Evolutionary conservation across 2,329 filamentous ascomycete species (phyloP).

Genomic region (Colletotrichum horii): DNA sequence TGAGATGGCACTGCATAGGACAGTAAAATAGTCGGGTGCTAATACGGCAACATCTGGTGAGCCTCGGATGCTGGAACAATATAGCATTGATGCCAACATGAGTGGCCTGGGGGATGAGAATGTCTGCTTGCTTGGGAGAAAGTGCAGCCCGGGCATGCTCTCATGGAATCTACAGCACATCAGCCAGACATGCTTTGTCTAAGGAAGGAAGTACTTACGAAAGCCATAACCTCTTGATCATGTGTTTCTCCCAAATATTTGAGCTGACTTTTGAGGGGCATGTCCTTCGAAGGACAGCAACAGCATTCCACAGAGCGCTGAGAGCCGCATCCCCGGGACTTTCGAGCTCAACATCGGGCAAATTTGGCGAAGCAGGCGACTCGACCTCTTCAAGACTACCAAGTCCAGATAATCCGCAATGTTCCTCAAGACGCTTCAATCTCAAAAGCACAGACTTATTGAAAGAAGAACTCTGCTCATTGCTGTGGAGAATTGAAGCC

Average conservation of each 20-base stretch:
- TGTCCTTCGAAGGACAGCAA: conserved; percentile 30
- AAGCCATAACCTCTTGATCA: conserved; percentile 39
- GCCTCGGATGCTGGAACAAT: conserved; percentile 42
- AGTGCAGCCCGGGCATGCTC: conserved; percentile 49
- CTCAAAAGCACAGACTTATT: conserved; percentile 25
- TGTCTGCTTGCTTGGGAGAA: conserved; percentile 45
- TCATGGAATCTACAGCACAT: conserved; percentile 42
- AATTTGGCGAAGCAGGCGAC: background rate
- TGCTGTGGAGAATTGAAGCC: conserved; percentile 18
- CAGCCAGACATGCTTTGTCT: background rate
- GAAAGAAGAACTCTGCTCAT: conserved; percentile 13
- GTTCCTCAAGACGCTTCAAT: conserved; percentile 29
- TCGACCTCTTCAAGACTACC: conserved; percentile 21
- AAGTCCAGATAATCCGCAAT: conserved; percentile 26
- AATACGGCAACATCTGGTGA: conserved; percentile 36
- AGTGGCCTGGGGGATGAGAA: conserved; percentile 47
- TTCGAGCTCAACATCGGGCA: background rate
- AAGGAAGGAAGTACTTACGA: conserved; percentile 25
- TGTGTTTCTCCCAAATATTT: conserved; percentile 34
- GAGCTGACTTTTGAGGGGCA: conserved; percentile 27
- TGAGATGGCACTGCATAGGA: conserved; percentile 43
- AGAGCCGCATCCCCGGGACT: conserved; percentile 14
- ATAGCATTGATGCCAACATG: conserved; percentile 48
- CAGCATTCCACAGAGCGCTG: conserved; percentile 33
- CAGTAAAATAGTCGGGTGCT: conserved; percentile 41